These are phyloP conservation scores for Leccinum rimulosum DNA, from an alignment of 768 basidiomycete species.

Conservation along the genomic window DNA sequence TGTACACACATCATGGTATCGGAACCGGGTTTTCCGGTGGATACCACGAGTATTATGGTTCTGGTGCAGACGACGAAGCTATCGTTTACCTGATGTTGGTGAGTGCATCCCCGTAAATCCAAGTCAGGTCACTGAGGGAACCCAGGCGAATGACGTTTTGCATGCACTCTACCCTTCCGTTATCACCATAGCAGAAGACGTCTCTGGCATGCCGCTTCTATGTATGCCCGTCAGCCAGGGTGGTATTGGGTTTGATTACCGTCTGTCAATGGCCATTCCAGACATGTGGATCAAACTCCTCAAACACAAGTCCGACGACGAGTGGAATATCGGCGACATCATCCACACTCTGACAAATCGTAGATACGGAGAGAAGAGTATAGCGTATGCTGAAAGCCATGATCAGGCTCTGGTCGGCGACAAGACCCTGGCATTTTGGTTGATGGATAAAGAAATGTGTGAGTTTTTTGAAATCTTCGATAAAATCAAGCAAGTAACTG, in stretches of 20 bases:
- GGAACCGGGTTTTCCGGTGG: slow-evolving; percentile 97
- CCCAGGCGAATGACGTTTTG: slow-evolving; percentile 87
- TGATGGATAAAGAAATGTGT: slow-evolving; percentile 99
- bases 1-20: slow-evolving; percentile 98
- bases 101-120: slow-evolving; percentile 30
- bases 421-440: slow-evolving; percentile 98
- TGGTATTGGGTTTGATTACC: slow-evolving; percentile 97
- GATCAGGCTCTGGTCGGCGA: slow-evolving; percentile 99
- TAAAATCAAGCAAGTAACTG: neutral
- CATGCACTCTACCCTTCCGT: slow-evolving; percentile 75
- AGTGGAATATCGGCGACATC: slow-evolving; percentile 87
- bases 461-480: slow-evolving; percentile 32
- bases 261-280: slow-evolving; percentile 96
- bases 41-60: slow-evolving; percentile 97
- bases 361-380: slow-evolving; percentile 83
- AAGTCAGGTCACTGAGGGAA: slow-evolving; percentile 7
- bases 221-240: slow-evolving; percentile 75
- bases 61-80: slow-evolving; percentile 78
- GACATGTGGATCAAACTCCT: slow-evolving; percentile 99
- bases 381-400: slow-evolving; percentile 94
- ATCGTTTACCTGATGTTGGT: slow-evolving; percentile 98
- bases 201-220: slow-evolving; percentile 98
- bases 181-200: slow-evolving; percentile 97
- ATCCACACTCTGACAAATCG: slow-evolving; percentile 89
- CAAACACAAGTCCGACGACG: slow-evolving; percentile 84